Conservation (phyloP, 2,329 filamentous ascomycete species). For the Colletotrichum sp. region DNA sequence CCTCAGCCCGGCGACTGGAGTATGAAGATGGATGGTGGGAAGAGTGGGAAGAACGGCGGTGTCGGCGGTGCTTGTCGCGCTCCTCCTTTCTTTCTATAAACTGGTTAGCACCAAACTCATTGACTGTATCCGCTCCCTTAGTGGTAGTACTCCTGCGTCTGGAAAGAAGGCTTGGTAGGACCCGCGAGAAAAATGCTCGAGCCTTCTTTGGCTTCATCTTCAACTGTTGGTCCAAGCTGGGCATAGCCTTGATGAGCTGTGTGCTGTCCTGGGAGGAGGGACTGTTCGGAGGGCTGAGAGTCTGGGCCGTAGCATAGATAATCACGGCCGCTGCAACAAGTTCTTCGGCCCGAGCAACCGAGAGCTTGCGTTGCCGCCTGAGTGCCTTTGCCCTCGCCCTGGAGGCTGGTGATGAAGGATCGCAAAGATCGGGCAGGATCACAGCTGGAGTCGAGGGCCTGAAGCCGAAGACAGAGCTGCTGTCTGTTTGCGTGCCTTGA, state of each 20-base stretch:
- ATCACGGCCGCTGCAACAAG: slow-evolving; percentile 59
- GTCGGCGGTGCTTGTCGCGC: slow-evolving; percentile 44
- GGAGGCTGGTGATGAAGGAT: slow-evolving; percentile 41
- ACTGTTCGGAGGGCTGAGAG: slow-evolving; percentile 46
- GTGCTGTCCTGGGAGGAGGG: slow-evolving; percentile 25
- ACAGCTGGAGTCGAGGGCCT: slow-evolving; percentile 54
- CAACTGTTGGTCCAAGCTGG: slow-evolving; percentile 30
- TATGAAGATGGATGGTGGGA: slow-evolving; percentile 33
- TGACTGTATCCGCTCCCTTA: slow-evolving; percentile 42
- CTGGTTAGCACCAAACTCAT: slow-evolving; percentile 59
- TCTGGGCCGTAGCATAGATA: slow-evolving; percentile 56
- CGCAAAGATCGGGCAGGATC: slow-evolving; percentile 47
- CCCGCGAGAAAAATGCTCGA: slow-evolving; percentile 34
- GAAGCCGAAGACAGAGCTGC: slow-evolving; percentile 30
- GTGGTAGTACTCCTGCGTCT: slow-evolving; percentile 35
- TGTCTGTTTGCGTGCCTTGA: slow-evolving; percentile 21
- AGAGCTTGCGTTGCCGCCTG: slow-evolving; percentile 48
- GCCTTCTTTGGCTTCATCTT: slow-evolving; percentile 28
- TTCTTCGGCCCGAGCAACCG: slow-evolving; percentile 55
- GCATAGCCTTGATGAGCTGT: slow-evolving; percentile 27
- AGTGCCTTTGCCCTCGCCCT: slow-evolving; percentile 48
- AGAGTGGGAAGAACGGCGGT: slow-evolving; percentile 40
- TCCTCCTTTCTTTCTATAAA: slow-evolving; percentile 62
- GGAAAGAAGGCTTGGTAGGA: slow-evolving; percentile 25
- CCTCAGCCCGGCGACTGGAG: slow-evolving; percentile 36